Conservation (phyloP, 164 flowering plant genomes). For the Hamamelis virginiana region DNA sequence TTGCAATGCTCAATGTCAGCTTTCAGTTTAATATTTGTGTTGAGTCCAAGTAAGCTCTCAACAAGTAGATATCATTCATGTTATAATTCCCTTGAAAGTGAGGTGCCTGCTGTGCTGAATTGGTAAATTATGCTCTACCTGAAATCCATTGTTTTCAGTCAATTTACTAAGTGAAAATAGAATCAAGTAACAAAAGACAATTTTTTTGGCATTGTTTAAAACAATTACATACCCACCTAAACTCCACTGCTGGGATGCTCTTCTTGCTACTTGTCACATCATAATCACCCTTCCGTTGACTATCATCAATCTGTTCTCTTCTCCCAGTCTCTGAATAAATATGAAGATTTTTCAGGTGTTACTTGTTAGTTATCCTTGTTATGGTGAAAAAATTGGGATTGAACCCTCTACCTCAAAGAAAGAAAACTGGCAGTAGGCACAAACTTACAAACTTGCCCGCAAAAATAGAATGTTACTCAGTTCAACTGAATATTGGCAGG, state of each 20-base stretch:
- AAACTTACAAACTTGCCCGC: neutral
- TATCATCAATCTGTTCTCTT: slow-evolving; percentile 72
- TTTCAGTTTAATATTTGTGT: too few relatives aligned
- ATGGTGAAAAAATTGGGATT: neutral
- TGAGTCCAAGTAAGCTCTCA: too few relatives aligned
- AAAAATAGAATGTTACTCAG: neutral
- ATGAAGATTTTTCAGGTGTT: neutral
- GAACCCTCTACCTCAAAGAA: neutral
- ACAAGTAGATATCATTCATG: too few relatives aligned
- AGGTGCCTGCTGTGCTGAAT: too few relatives aligned
- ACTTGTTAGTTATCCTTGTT: neutral
- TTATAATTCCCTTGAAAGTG: too few relatives aligned
- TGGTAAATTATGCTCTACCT: too few relatives aligned
- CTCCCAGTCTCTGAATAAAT: slow-evolving; percentile 61
- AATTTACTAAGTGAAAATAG: too few relatives aligned
- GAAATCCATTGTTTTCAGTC: too few relatives aligned
- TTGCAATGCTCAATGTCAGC: neutral
- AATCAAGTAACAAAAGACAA: too few relatives aligned
- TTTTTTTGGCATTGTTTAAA: neutral
- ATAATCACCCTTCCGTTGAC: slow-evolving; percentile 59
- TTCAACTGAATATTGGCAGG: neutral
- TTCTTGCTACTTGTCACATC: slow-evolving; percentile 34
- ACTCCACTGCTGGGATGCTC: neutral
- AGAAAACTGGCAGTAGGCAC: neutral
- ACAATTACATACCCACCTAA: neutral